Conservation (phyloP, 805 yeast species). For the Teunomyces atbi region DNA sequence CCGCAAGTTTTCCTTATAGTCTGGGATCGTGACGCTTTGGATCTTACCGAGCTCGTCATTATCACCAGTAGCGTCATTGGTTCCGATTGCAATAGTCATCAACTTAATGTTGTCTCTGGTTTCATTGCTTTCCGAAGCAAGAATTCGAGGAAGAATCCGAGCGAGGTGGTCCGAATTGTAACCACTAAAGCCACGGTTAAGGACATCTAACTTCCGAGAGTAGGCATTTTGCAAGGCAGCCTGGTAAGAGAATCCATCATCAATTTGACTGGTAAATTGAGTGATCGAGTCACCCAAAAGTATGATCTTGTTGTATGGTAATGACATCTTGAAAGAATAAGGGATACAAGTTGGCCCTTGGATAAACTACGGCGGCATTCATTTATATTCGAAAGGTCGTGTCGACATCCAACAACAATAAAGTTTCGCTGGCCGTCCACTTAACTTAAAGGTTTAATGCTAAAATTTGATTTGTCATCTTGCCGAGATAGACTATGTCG, state of each 20-base stretch:
- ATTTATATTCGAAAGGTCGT: neutral
- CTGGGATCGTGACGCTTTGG: slow-evolving; percentile 49
- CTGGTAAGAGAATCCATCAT: slow-evolving; percentile 44
- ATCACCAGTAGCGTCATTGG: slow-evolving; percentile 57
- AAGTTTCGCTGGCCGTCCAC: no score
- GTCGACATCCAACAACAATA: neutral
- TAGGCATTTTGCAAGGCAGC: slow-evolving; percentile 52
- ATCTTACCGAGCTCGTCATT: slow-evolving; percentile 14
- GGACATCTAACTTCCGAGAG: slow-evolving; percentile 60
- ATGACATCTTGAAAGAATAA: neutral
- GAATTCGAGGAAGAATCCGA: slow-evolving; percentile 35
- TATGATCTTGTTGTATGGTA: slow-evolving; percentile 42
- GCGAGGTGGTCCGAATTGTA: slow-evolving; percentile 66
- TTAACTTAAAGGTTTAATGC: no score
- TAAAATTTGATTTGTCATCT: neutral
- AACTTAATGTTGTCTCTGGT: slow-evolving; percentile 30
- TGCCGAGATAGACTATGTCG: neutral
- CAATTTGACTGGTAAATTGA: slow-evolving; percentile 46
- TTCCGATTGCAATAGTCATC: slow-evolving; percentile 70
- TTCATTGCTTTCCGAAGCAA: slow-evolving; percentile 39
- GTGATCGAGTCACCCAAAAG: slow-evolving; percentile 75
- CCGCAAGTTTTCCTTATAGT: slow-evolving; percentile 48
- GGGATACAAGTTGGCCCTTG: neutral
- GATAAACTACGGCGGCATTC: neutral
- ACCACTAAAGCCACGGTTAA: slow-evolving; percentile 77